Conservation (phyloP, 345 rosid genomes). For the Leavenworthia alabamica region DNA sequence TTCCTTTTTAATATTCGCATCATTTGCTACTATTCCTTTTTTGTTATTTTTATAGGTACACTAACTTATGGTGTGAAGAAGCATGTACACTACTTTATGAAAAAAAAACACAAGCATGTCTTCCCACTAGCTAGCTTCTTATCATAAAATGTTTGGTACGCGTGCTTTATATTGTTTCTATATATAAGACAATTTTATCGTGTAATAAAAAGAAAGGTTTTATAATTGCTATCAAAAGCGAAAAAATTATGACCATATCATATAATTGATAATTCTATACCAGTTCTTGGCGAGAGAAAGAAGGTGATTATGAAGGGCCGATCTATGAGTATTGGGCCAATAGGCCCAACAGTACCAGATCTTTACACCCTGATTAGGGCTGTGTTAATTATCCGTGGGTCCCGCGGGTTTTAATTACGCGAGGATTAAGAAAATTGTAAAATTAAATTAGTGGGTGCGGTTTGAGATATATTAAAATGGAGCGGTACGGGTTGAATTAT, state of each 20-base stretch:
- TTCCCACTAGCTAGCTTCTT: conserved; percentile 20
- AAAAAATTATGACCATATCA: not conserved
- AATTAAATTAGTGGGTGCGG: too few species aligned
- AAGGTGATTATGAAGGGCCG: too few species aligned
- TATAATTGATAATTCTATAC: not conserved
- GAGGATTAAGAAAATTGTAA: too few species aligned
- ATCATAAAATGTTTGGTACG: conserved; percentile 16
- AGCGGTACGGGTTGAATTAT: too few species aligned
- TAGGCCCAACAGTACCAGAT: too few species aligned
- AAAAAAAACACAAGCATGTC: too few species aligned
- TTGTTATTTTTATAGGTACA: conserved; percentile 1
- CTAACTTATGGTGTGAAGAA: conserved; percentile 7
- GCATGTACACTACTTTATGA: conserved; percentile 22
- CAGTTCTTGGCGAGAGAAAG: not conserved
- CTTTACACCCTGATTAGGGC: too few species aligned
- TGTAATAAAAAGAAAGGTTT: not conserved
- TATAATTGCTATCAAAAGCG: not conserved
- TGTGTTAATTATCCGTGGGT: too few species aligned
- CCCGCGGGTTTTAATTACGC: too few species aligned
- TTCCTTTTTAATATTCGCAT: conserved; percentile 1
- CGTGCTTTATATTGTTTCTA: not conserved
- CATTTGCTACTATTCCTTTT: not conserved
- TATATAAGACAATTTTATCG: not conserved
- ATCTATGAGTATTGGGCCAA: not conserved
- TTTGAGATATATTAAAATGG: too few species aligned